Evolutionary conservation across 1,139 yeast species (phyloP), one percentile per base, ranked within the genome.

Genomic region (Suhomyces ambrosiae): DNA sequence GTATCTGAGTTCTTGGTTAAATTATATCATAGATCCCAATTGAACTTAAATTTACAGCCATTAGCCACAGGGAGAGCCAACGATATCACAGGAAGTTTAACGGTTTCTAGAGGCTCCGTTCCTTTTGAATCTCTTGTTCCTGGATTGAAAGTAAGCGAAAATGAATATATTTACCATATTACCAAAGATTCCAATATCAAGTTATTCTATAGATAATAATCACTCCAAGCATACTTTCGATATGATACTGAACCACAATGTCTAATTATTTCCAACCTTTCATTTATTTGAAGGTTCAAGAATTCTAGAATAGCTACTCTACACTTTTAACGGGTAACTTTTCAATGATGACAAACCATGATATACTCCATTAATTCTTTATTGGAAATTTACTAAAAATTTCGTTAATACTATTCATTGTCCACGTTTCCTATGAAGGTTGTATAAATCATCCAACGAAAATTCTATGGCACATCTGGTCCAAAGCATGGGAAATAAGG

Each of bases 381-480:
- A n/a, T n/a, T 18, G 21, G 21, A 8, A 8, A 18, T 26, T 17
- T 14, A 12, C 17, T 43, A 37, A 44, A 35, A 38, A 44, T 46
- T 47, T 8, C 13, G 11, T 17, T 16, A n/a, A n/a, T n/a, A n/a
- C n/a, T n/a, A n/a, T n/a, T n/a, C n/a, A 34, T 26, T 30, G 37
- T 14, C 48, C 46, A 38, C 50, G 60, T 49, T 71, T 70, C 46
- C 73, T 62, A 54, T 75, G 74, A 45, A 73, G 61, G 59, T 74
- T 76, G 56, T 81, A 80, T 50, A 82, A 71, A 56, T 84, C 89
- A 57, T 90, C 96, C 41, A 92, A 69, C 22, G 90, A 86, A 64
- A 86, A 86, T 63, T 92, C 99, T 41, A 90, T 85, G 1, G 92
- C 80, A 53, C 97, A 87, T 38, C 99, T 69, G 0, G 96, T 86